Evolutionary conservation across 2,329 filamentous ascomycete genomes (phyloP).

Genomic region (Aspergillus caelatus): DNA sequence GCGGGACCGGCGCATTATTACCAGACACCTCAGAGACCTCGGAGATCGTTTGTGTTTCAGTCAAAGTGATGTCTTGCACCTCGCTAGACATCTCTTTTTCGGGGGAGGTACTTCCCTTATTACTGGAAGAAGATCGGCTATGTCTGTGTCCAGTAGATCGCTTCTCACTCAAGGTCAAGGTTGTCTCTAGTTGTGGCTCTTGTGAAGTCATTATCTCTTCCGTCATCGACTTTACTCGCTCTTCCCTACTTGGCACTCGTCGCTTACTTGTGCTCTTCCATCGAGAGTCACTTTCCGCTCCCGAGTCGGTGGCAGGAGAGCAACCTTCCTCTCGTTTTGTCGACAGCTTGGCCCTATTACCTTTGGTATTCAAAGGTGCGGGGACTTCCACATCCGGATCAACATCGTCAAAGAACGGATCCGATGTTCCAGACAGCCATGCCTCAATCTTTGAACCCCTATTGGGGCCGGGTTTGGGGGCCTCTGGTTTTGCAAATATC

Average conservation of each 20-base stretch:
- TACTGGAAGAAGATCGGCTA: constrained; percentile 19
- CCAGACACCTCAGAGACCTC: constrained; percentile 42
- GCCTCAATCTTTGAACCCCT: constrained; percentile 61
- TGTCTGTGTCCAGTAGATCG: constrained; percentile 17
- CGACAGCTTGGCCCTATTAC: constrained; percentile 36
- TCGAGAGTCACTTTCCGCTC: constrained; percentile 29
- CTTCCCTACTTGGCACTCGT: constrained; percentile 24
- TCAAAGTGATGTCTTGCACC: constrained; percentile 31
- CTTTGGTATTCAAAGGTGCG: constrained; percentile 45
- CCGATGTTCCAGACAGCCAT: constrained; percentile 61
- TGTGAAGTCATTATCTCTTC: constrained; percentile 14
- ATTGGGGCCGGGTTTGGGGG: constrained; percentile 40
- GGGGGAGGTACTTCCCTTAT: constrained; percentile 11
- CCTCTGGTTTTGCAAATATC: constrained; percentile 46
- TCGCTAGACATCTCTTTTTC: constrained; percentile 24
- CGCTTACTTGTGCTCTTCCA: constrained; percentile 27
- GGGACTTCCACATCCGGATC: constrained; percentile 41
- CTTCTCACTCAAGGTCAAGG: constrained; percentile 16
- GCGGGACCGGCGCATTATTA: constrained; percentile 42
- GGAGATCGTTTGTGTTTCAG: constrained; percentile 34
- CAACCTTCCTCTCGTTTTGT: constrained; percentile 26
- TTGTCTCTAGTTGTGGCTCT: constrained; percentile 11
- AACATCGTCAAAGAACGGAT: constrained; percentile 55
- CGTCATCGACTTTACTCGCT: constrained; percentile 17
- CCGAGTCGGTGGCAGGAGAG: constrained; percentile 24